Evolutionary conservation across 352 stramenopile genomes (phyloP).

Genomic region (Phytophthora hibernalis): DNA sequence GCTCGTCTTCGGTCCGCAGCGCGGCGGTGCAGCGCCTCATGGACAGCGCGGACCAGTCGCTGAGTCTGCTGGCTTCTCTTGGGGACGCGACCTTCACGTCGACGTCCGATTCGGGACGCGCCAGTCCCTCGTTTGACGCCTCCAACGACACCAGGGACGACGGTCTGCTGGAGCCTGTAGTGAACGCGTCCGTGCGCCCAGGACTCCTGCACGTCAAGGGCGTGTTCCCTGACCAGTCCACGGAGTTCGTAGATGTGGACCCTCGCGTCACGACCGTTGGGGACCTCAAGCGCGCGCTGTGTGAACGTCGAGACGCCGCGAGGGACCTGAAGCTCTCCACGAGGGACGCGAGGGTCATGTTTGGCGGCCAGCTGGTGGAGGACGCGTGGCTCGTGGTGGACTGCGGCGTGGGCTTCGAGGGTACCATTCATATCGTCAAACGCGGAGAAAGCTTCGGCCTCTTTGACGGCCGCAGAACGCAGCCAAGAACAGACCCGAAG

Average conservation of each 20-base stretch:
- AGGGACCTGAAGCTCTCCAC: conserved; percentile 56
- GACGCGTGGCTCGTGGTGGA: conserved; percentile 86
- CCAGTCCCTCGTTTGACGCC: not conserved
- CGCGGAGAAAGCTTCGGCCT: conserved; percentile 30
- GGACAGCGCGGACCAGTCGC: conserved; percentile 72
- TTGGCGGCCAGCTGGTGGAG: conserved; percentile 76
- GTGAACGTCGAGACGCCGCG: conserved; percentile 53
- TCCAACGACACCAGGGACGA: not conserved
- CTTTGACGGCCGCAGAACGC: conserved; percentile 17
- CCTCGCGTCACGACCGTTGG: conserved; percentile 71
- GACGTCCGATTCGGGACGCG: not conserved
- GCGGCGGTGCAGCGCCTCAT: conserved; percentile 78
- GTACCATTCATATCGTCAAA: conserved; percentile 73
- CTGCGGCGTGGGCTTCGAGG: conserved; percentile 78
- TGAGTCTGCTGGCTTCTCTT: conserved; percentile 76
- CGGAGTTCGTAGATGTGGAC: conserved; percentile 84
- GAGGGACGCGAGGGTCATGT: conserved; percentile 70
- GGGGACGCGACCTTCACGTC: conserved; percentile 32
- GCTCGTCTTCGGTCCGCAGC: conserved; percentile 43
- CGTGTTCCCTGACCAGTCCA: conserved; percentile 83
- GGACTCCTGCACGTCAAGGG: conserved; percentile 82
- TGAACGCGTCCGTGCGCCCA: conserved; percentile 58
- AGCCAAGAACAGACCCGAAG: conserved; percentile 41
- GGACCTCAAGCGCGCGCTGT: conserved; percentile 75
- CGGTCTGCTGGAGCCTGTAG: conserved; percentile 41